A percentile compares a stretch with the other conserved stretches of the same genome.
Evolutionary conservation across 2,329 filamentous ascomycete species (phyloP).

Genomic region (Phialemoniopsis sp.): DNA sequence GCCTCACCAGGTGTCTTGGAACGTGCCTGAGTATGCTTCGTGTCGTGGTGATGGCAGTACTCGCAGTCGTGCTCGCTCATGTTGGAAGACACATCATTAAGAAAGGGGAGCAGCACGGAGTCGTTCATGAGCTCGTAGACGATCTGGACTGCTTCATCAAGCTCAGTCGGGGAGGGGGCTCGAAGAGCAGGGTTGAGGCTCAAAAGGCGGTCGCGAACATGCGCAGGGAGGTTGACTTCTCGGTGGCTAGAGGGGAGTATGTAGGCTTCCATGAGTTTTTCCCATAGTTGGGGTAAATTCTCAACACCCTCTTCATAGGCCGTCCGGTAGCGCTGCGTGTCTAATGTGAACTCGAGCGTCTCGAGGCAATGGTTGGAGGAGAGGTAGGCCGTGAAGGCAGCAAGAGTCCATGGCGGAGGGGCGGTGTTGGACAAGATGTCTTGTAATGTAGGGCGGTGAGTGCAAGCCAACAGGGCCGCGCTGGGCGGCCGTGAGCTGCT

Average conservation of each 20-base stretch:
- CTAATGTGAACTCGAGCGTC: constrained; percentile 94
- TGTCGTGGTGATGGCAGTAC: too few species aligned
- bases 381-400: constrained; percentile 92
- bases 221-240: constrained; percentile 86
- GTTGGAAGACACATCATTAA: constrained; percentile 45
- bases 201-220: constrained; percentile 78
- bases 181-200: constrained; percentile 50
- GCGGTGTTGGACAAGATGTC: constrained; percentile 88
- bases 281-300: constrained; percentile 79
- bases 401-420: constrained; percentile 82
- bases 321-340: constrained; percentile 77
- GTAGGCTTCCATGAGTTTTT: constrained; percentile 83
- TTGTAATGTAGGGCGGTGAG: constrained; percentile 63
- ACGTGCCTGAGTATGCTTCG: too few species aligned
- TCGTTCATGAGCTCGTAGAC: constrained; percentile 98
- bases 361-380: constrained; percentile 97
- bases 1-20: too few species aligned
- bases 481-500: constrained; percentile 44
- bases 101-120: constrained; percentile 86
- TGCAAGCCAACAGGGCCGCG: constrained; percentile 36
- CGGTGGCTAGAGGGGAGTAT: constrained; percentile 79
- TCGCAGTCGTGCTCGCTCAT: too few species aligned
- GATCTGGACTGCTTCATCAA: constrained; percentile 81
- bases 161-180: constrained; percentile 68
- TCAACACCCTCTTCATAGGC: constrained; percentile 51